Conservation (phyloP, 2,329 filamentous ascomycete genomes). For the Ceratocystis ficicola region DNA sequence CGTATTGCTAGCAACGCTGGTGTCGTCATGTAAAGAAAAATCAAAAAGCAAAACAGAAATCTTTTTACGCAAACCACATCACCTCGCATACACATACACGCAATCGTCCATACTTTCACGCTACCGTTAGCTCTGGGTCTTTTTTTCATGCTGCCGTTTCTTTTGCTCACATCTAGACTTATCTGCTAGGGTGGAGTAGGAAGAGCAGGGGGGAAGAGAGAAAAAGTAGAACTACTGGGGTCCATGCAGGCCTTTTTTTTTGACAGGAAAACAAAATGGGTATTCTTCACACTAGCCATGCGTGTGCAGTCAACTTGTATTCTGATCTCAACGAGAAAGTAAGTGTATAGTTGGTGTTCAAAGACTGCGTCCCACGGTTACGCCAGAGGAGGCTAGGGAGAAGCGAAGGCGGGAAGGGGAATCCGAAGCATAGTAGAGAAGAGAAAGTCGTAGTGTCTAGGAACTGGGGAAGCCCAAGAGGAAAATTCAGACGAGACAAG, state of each 20-base stretch:
- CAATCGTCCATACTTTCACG: slow-evolving; percentile 13
- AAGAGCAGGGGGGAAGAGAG: not conserved
- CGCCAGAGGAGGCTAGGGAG: not conserved
- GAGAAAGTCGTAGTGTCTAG: too few species aligned
- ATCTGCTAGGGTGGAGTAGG: not conserved
- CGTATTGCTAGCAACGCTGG: slow-evolving; percentile 99
- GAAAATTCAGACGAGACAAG: too few species aligned
- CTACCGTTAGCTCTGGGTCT: not conserved
- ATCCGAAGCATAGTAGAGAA: too few species aligned
- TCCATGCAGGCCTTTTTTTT: slow-evolving; percentile 9
- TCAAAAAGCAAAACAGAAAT: slow-evolving; percentile 26
- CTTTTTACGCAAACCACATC: slow-evolving; percentile 22
- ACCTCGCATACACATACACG: slow-evolving; percentile 14
- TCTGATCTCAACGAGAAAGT: slow-evolving; percentile 15
- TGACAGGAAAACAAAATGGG: slow-evolving; percentile 13
- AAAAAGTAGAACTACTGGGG: not conserved
- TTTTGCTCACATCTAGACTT: not conserved
- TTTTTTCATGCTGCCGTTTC: not conserved
- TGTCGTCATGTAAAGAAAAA: slow-evolving; percentile 85
- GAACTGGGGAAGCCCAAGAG: too few species aligned
- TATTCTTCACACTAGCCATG: not conserved
- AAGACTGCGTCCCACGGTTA: not conserved
- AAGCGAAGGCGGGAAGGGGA: too few species aligned
- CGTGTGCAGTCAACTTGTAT: not conserved
- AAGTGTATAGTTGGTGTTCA: slow-evolving; percentile 7